A percentile compares a stretch with the other conserved stretches of the same genome.
These are phyloP conservation scores for Singerocomus rubriflavus DNA, from an alignment of 1,284 basidiomycete genomes.

Conservation along the genomic window DNA sequence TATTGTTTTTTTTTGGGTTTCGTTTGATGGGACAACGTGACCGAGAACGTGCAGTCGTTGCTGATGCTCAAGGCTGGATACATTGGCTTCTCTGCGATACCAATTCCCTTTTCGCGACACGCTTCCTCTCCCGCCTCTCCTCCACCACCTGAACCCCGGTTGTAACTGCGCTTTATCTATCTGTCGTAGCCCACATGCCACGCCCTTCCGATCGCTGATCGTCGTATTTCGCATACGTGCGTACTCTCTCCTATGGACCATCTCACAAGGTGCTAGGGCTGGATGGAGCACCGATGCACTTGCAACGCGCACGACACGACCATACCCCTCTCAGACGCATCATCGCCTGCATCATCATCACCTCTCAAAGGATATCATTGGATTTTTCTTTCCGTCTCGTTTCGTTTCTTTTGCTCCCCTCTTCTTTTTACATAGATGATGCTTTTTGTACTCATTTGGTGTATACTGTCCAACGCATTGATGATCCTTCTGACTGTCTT, in stretches of 20 bases:
- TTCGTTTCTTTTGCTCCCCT: background rate
- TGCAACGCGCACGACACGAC: background rate
- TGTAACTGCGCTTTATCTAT: constrained; percentile 18
- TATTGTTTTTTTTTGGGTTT: too few species aligned
- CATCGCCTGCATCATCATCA: constrained; percentile 2
- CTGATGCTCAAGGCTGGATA: background rate
- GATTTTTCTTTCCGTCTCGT: background rate
- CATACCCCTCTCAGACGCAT: background rate
- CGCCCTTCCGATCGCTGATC: too few species aligned
- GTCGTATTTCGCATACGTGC: too few species aligned
- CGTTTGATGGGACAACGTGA: background rate
- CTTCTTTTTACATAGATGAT: constrained; percentile 3
- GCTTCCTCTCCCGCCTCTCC: background rate
- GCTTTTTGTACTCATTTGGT: constrained; percentile 10
- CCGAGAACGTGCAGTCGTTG: background rate
- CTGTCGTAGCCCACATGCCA: background rate
- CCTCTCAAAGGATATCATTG: constrained; percentile 3
- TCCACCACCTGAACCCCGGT: background rate
- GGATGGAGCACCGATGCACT: background rate
- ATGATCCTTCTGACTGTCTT: background rate
- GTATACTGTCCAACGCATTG: constrained; percentile 3
- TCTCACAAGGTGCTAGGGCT: too few species aligned
- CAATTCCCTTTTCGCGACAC: constrained; percentile 1
- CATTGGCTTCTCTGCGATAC: constrained; percentile 16
- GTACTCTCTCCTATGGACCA: too few species aligned